Evolutionary conservation across 495 filamentous ascomycete genomes (phyloP), one percentile per base, ranked within the genome.

Genomic region (Lasiosphaeria miniovina): DNA sequence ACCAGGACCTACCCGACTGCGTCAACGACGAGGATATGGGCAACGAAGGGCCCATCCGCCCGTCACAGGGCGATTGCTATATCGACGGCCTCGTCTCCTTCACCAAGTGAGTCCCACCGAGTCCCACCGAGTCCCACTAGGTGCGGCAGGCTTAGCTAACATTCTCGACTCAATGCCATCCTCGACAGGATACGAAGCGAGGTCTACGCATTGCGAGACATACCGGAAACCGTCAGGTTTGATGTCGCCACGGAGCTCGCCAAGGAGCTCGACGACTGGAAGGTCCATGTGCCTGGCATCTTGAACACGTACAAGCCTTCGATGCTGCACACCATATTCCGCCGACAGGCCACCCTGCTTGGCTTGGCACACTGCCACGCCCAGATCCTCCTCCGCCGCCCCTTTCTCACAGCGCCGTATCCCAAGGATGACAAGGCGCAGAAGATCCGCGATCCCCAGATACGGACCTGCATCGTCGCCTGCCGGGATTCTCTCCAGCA

Each of bases 11-110:
- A 6, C 83, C 84, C 1, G 74, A 80, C 35, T 66, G 72, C 15
- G 74, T 82, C 31, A 80, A 80, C 50, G 82, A 86, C 60, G 80
- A 85, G 24, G 78, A 84, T 36, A 73, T 85, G 50, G 68, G 75
- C 0, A 63, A 68, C 0, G 71, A 77, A 36, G 66, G 68, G 9
- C 66, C 64, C 5, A 51, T 65, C 14, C 48, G 66, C 1, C 40
- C 50, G 4, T 54, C 54, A 14, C 41, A 49, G 5, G 59, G 53
- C n/a, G 66, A 69, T 24, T 75, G 74, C 58, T 81, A 82, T 74
- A 72, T 79, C 69, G 74, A 75, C 36, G 82, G 79, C 15, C 75
- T 78, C 46, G 69, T 81, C 14, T 68, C 78, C 15, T 78, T 80
- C 56, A 76, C 73, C 12, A 63, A 66, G 66, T 57, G 73, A 70